A percentile compares a stretch with the other conserved stretches of the same genome.
Evolutionary conservation across 139 green algal species (phyloP).

Genomic region (Mychonastes homosphaera): DNA sequence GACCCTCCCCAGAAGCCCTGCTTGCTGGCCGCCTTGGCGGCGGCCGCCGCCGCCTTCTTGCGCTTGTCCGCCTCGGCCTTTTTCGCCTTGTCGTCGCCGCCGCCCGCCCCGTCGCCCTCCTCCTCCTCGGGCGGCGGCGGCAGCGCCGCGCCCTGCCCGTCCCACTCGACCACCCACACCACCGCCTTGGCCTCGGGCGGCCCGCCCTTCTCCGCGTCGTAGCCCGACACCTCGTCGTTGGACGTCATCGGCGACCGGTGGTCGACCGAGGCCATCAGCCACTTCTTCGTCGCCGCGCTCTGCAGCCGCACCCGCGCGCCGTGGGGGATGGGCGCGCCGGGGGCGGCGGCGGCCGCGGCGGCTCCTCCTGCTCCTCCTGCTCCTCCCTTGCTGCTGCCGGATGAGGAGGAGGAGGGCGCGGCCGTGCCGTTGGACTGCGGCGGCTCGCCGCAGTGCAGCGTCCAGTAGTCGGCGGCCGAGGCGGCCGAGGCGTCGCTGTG

Average conservation of each 20-base stretch:
- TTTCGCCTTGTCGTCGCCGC: constrained; percentile 47
- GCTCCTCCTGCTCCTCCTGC: constrained; percentile 45
- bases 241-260: constrained; percentile 70
- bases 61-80: constrained; percentile 47
- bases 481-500: too few species aligned
- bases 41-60: too few species aligned
- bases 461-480: too few species aligned
- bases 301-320: constrained; percentile 62
- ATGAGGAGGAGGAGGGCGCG: too few species aligned
- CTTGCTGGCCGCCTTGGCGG: too few species aligned
- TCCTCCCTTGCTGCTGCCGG: too few species aligned
- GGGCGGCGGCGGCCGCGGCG: too few species aligned
- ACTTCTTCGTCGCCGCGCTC: constrained; percentile 70
- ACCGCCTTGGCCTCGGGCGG: neutral
- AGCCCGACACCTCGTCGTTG: constrained; percentile 66
- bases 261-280: constrained; percentile 86
- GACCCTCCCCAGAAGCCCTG: too few species aligned
- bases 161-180: constrained; percentile 67
- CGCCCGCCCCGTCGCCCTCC: constrained; percentile 49
- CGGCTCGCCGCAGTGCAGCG: too few species aligned
- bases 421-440: too few species aligned
- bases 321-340: too few species aligned
- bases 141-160: constrained; percentile 5
- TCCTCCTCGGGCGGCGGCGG: neutral
- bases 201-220: neutral